A percentile compares a stretch with the other conserved stretches of the same genome.
phyloP scores from a whole-genome alignment of 106 monocot species.

The Xerophyta viscosa region DNA sequence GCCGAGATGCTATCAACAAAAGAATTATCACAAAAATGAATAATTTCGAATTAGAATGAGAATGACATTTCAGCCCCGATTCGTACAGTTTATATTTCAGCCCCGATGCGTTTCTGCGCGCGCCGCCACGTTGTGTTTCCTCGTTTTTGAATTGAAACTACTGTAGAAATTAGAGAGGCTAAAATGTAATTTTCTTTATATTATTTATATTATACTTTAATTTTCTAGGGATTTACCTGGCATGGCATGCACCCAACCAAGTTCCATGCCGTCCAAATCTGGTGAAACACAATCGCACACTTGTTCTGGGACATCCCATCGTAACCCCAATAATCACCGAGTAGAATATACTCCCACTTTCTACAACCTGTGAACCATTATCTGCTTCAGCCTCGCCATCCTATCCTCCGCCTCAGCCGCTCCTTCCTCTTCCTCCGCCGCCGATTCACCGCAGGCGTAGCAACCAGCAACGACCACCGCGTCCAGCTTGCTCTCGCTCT shows the following conservation, averaged over 20 bases:
- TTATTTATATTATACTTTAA: no score
- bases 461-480: not conserved
- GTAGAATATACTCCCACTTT: slow-evolving; percentile 91
- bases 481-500: slow-evolving; percentile 1
- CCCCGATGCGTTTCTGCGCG: no score
- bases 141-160: no score
- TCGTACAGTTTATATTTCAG: no score
- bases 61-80: no score
- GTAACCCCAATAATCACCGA: slow-evolving; percentile 91
- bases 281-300: slow-evolving; percentile 84
- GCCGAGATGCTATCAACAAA: no score
- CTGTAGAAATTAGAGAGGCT: no score
- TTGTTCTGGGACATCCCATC: slow-evolving; percentile 95
- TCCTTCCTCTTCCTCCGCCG: slow-evolving; percentile 8
- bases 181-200: no score
- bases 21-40: no score
- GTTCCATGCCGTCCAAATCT: slow-evolving; percentile 93
- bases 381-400: slow-evolving; percentile 65
- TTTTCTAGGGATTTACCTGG: slow-evolving; percentile 71
- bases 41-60: no score
- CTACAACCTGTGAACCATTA: slow-evolving; percentile 90
- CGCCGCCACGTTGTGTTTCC: no score
- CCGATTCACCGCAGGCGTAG: not conserved
- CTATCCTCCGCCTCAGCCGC: slow-evolving; percentile 43
- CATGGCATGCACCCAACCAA: slow-evolving; percentile 92